Evolutionary conservation across 2,329 filamentous ascomycete species (phyloP).

Genomic region (Pseudogymnoascus sp.): DNA sequence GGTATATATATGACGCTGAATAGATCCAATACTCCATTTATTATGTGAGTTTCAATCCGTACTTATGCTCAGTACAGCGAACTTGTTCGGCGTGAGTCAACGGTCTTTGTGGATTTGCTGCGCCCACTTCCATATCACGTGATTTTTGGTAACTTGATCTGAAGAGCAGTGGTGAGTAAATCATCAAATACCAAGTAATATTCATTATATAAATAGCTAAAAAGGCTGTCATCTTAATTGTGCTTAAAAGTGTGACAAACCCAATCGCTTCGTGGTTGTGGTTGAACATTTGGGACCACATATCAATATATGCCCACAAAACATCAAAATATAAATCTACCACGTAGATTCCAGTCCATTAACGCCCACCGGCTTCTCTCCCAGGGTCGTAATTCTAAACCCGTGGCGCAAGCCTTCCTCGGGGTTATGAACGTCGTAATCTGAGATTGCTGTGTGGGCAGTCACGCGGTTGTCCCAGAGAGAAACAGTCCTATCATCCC

Average conservation of each 20-base stretch:
- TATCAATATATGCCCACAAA: neutral
- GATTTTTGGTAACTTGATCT: neutral
- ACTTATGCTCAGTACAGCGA: neutral
- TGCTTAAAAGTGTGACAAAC: neutral
- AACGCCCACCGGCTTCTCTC: conserved; percentile 33
- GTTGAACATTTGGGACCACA: neutral
- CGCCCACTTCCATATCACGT: neutral
- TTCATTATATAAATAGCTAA: neutral
- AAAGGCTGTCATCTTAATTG: neutral
- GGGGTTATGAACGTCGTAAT: conserved; percentile 36
- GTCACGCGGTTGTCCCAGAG: conserved; percentile 66
- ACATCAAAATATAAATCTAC: conserved; percentile 18
- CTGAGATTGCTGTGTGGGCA: conserved; percentile 37
- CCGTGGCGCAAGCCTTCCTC: conserved; percentile 36
- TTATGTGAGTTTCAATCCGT: neutral
- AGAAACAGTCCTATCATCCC: conserved; percentile 67
- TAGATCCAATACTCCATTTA: neutral
- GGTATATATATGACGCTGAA: neutral
- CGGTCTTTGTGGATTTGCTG: neutral
- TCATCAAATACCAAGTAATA: neutral
- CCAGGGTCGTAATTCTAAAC: conserved; percentile 35
- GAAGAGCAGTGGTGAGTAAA: neutral
- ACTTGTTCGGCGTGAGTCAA: neutral
- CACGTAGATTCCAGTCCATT: conserved; percentile 33
- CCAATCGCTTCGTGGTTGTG: neutral